Evolutionary conservation across 805 yeast species (phyloP), one percentile per base, ranked within the genome.

Genomic region (Sugiyamaella marilandica): DNA sequence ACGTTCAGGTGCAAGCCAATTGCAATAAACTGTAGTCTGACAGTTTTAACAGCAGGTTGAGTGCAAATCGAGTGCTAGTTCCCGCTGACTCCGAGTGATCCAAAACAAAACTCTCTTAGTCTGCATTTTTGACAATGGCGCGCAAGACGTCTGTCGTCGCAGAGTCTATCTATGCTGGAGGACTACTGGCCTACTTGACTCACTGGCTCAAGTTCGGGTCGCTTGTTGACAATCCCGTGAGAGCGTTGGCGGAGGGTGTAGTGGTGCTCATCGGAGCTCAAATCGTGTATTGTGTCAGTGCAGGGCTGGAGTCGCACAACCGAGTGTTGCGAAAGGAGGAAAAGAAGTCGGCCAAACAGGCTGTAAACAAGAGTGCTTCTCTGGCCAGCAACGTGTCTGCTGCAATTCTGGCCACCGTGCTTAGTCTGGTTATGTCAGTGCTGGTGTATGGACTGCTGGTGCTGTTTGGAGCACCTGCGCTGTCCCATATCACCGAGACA

Each of bases 381-480:
- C 11, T 45, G 18, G 46, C 50, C 10, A 46, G 47, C 34, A 41
- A 47, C 16, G 18, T 51, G n/a, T 47, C 52, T 49, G 53, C 65
- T 18, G 65, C 68, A 7, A 41, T 63, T 9, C 57, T 68, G 39
- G 61, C 70, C 18, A 57, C 63, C 2, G 53, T 66, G n/a, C 59
- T 69, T 26, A 50, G 66, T 14, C 49, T 62, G 48, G 58, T 65
- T 9, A 52, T 67, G 53, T 57, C 68, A n/a, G 63, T 65, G 11
- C 56, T 59, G 46, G 63, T 66, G 3, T 59, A 53, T 34, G 55
- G 51, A 1, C 58, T 75, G 1, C 65, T 85, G 45, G 72, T 89
- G 1, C 61, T 89, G 10, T 80, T 87, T 63, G 97, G 97, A 7
- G 95, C 96, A 0, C 96, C 97, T 11, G 71, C 85, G 41, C 70